Percentiles rank a stretch among this genome's conserved stretches.
Evolutionary conservation across 495 filamentous ascomycete genomes (phyloP).

Genomic region (Penicillium macrosclerotiorum): DNA sequence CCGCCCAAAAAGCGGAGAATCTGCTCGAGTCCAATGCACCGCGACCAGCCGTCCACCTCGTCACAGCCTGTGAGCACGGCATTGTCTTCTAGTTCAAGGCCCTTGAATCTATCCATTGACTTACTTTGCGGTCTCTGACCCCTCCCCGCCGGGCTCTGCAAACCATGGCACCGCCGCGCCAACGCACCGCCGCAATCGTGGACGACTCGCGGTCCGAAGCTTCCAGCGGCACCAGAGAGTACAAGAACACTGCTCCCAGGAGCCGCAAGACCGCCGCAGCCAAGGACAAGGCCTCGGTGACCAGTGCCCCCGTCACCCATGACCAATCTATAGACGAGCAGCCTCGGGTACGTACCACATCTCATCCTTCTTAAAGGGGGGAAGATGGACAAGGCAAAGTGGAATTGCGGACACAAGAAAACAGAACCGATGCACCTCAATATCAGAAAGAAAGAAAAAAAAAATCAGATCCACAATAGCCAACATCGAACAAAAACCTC

Average conservation of each 20-base stretch:
- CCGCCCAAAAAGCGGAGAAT: constrained; percentile 36
- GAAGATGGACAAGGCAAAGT: too few species aligned
- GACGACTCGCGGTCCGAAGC: constrained; percentile 57
- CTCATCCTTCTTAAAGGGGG: background rate
- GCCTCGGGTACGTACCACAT: constrained; percentile 31
- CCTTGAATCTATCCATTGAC: constrained; percentile 10
- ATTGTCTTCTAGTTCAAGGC: constrained; percentile 3
- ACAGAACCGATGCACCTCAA: background rate
- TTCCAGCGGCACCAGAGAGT: constrained; percentile 51
- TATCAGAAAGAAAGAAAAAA: constrained; percentile 2
- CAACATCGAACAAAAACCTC: too few species aligned
- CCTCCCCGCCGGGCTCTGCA: constrained; percentile 5
- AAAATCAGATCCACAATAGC: too few species aligned
- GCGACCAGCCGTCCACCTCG: constrained; percentile 1
- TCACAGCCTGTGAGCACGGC: constrained; percentile 1
- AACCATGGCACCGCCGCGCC: constrained; percentile 48
- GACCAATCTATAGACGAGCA: constrained; percentile 27
- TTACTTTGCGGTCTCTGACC: background rate
- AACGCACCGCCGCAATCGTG: constrained; percentile 38
- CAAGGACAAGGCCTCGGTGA: constrained; percentile 32
- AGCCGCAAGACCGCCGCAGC: constrained; percentile 32
- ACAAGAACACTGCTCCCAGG: constrained; percentile 31
- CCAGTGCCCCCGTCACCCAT: constrained; percentile 33
- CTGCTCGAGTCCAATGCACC: constrained; percentile 10
- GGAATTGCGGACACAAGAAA: background rate